phyloP scores from a whole-genome alignment of 139 green algal species.

The Micromonas pusilla region DNA sequence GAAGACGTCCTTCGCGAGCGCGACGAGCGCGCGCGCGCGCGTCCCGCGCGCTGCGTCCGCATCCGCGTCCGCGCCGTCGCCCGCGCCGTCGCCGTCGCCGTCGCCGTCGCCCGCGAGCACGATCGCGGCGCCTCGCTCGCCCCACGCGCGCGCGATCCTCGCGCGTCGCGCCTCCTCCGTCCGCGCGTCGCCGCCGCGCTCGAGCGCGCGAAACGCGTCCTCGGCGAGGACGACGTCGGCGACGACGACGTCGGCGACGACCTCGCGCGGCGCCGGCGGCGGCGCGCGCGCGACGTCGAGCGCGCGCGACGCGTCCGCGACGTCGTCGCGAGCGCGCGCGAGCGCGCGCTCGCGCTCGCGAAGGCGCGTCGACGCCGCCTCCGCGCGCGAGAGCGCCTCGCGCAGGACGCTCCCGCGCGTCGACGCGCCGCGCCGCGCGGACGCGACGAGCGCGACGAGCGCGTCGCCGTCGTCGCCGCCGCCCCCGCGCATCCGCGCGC shows the following conservation, averaged over 20 bases:
- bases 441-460: background rate
- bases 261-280: too few relatives aligned
- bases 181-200: too few relatives aligned
- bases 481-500: too few relatives aligned
- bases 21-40: background rate
- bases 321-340: too few relatives aligned
- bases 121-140: background rate
- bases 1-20: constrained; percentile 2
- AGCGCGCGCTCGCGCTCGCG: too few relatives aligned
- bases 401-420: too few relatives aligned
- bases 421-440: background rate
- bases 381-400: too few relatives aligned
- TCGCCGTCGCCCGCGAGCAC: background rate
- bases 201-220: background rate
- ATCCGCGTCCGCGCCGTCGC: too few relatives aligned
- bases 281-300: background rate
- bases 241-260: background rate
- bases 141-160: background rate
- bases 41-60: background rate
- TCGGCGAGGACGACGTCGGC: background rate
- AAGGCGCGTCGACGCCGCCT: too few relatives aligned
- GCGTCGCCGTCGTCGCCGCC: background rate
- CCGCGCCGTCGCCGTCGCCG: too few relatives aligned
- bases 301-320: too few relatives aligned
- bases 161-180: background rate